phyloP scores from a whole-genome alignment of 2,329 filamentous ascomycete species.

The Zarea fungicola region DNA sequence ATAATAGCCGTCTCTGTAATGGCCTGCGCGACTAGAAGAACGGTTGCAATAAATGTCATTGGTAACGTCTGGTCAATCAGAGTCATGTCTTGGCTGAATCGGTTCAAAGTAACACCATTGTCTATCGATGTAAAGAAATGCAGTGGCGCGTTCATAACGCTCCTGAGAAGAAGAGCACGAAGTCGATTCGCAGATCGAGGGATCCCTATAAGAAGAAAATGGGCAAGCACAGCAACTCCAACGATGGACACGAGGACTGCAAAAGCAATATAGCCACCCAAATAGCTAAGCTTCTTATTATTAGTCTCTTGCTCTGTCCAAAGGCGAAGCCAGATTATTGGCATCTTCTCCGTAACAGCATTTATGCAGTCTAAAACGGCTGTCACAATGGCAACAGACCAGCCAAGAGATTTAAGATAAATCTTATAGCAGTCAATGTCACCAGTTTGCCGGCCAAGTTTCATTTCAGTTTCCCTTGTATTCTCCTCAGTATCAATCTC shows the following conservation, averaged over 20 bases:
- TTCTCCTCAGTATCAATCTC: conserved; percentile 4
- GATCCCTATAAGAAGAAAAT: conserved; percentile 21
- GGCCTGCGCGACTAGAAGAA: conserved; percentile 16
- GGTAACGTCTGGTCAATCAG: conserved; percentile 36
- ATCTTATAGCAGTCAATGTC: conserved; percentile 25
- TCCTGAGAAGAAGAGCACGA: conserved; percentile 19
- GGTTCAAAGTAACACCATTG: conserved; percentile 36
- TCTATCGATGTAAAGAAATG: conserved; percentile 37
- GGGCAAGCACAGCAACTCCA: conserved; percentile 14
- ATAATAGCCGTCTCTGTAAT: conserved; percentile 29
- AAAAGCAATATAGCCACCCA: conserved; percentile 22
- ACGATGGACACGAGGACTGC: conserved; percentile 16
- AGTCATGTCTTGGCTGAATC: conserved; percentile 39
- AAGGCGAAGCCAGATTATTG: conserved; percentile 23
- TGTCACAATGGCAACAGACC: conserved; percentile 17
- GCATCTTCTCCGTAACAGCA: conserved; percentile 19
- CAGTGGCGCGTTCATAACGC: conserved; percentile 31
- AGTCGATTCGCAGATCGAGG: conserved; percentile 21
- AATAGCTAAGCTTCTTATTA: conserved; percentile 17
- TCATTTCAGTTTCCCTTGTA: conserved; percentile 16
- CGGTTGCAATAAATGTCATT: conserved; percentile 25
- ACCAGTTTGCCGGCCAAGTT: conserved; percentile 24
- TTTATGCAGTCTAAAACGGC: conserved; percentile 15
- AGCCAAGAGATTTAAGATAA: conserved; percentile 23
- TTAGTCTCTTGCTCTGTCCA: conserved; percentile 23